These are phyloP conservation scores for Coemansia sp. DNA, from an alignment of 192 early-diverging fungal genomes.

Conservation along the genomic window DNA sequence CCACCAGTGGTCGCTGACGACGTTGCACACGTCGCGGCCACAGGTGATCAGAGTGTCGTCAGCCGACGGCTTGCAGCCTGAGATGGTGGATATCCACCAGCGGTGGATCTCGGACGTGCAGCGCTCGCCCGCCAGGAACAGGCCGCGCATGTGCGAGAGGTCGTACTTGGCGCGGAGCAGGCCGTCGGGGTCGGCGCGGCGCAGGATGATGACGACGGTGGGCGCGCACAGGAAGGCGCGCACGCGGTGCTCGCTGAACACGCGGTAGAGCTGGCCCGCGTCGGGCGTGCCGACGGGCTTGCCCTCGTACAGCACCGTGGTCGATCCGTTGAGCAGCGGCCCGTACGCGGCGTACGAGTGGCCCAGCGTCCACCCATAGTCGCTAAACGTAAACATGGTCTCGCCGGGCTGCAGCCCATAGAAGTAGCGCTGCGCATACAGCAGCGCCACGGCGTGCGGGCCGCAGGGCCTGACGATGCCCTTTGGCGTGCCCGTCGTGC, in stretches of 20 bases:
- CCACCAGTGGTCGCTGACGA: conserved; percentile 89
- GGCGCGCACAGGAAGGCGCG: conserved; percentile 82
- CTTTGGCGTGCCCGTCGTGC: conserved; percentile 83
- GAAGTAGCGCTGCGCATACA: conserved; percentile 72
- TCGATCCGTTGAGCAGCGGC: conserved; percentile 75
- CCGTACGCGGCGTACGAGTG: conserved; percentile 84
- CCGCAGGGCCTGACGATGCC: conserved; percentile 58
- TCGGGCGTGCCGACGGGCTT: conserved; percentile 84
- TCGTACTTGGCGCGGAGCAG: conserved; percentile 61
- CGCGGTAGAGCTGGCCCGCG: conserved; percentile 79
- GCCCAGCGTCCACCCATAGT: conserved; percentile 90
- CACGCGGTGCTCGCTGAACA: conserved; percentile 77
- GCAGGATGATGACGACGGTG: conserved; percentile 82
- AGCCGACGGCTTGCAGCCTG: conserved; percentile 19
- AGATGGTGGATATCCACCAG: conserved; percentile 56
- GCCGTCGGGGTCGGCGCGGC: conserved; percentile 76
- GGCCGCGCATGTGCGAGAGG: conserved; percentile 62
- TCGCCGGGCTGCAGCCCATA: conserved; percentile 76
- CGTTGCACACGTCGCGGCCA: conserved; percentile 37
- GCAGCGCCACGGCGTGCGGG: conserved; percentile 74
- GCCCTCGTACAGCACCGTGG: conserved; percentile 84
- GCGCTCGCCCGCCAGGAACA: conserved; percentile 85
- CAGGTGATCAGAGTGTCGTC: conserved; percentile 15
- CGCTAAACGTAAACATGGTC: conserved; percentile 78
- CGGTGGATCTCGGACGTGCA: conserved; percentile 78